Evolutionary conservation across 169 alveolate species (phyloP), one percentile per base, ranked within the genome.

Genomic region (Plasmodium adleri): DNA sequence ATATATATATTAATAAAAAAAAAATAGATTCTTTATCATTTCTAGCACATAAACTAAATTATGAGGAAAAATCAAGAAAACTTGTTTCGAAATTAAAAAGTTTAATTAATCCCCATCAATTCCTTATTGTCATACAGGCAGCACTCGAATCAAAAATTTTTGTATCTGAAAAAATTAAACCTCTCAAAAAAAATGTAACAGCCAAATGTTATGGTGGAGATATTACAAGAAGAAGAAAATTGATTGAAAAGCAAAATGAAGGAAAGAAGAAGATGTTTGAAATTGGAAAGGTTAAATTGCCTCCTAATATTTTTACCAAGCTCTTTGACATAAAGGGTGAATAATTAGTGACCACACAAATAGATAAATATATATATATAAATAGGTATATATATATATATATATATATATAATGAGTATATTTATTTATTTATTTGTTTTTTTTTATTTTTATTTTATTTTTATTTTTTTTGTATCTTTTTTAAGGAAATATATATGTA

Each of bases 181-280:
- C 98, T 13, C 63, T 94, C 32, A 94, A 97, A 85, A 98, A 98
- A 91, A 96, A 98, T 93, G 99, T 98, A 39, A 92, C 96, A 15
- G 98, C 98, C 17, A 96, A 96, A 83, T 95, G 98, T 80, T 96
- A 97, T 90, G 99, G 99, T 13, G 99, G 99, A 2, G 99, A 98
- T 92, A 94, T 94, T n/a, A 89, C 99, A 20, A 89, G 99, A 70
- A 96, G 97, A 71, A 95, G 93, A 88, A 98, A 98, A 86, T 93
- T 98, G 32, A 93, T 97, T 32, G 98, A 96, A 68, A 97, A 96
- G 72, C 98, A 97, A 85, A 97, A 96, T 67, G 96, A 92, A 71
- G 98, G 98, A 22, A 96, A 93, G 68, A 96, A 92, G 88, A 92
- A 80, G 72, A 92, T 86, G 92, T 86, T 86, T 60, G 94, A 95